Conservation (phyloP, 2,329 filamentous ascomycete genomes). For the Ilyonectria sp. region DNA sequence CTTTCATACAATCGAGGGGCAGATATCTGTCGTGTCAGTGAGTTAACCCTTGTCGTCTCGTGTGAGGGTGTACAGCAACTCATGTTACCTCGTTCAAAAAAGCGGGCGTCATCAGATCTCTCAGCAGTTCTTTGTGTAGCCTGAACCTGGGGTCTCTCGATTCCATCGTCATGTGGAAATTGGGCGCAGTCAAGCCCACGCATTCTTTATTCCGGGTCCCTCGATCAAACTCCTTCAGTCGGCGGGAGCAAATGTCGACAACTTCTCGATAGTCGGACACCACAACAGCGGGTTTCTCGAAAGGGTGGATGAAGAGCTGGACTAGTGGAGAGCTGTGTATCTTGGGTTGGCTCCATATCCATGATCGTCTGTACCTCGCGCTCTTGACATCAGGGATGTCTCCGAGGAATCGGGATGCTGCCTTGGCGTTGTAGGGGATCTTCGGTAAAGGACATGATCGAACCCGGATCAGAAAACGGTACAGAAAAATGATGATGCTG, state of each 20-base stretch:
- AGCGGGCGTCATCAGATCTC: slow-evolving; percentile 55
- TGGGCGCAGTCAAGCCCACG: slow-evolving; percentile 43
- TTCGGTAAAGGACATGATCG: slow-evolving; percentile 42
- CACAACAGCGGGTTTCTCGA: slow-evolving; percentile 51
- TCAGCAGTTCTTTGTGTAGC: slow-evolving; percentile 51
- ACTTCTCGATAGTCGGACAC: slow-evolving; percentile 53
- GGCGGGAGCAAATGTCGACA: slow-evolving; percentile 52
- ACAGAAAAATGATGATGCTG: slow-evolving; percentile 11
- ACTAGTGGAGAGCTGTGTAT: slow-evolving; percentile 48
- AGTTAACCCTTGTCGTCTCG: slow-evolving; percentile 2
- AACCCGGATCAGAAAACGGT: slow-evolving; percentile 15
- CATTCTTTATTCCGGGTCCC: slow-evolving; percentile 45
- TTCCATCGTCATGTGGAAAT: slow-evolving; percentile 54
- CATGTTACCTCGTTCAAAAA: slow-evolving; percentile 51
- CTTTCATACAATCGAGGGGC: slow-evolving; percentile 54
- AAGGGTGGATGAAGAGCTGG: slow-evolving; percentile 54
- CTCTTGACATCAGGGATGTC: slow-evolving; percentile 39
- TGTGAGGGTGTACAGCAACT: neutral
- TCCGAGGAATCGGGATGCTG: slow-evolving; percentile 40
- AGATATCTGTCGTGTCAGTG: slow-evolving; percentile 47
- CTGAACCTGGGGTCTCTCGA: slow-evolving; percentile 52
- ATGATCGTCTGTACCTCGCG: slow-evolving; percentile 42
- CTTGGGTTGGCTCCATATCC: slow-evolving; percentile 48
- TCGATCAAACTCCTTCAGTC: slow-evolving; percentile 53
- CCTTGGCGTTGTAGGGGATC: slow-evolving; percentile 47